Evolutionary conservation across 257 asterid genomes (phyloP).

Genomic region (Knoxia roxburghii): DNA sequence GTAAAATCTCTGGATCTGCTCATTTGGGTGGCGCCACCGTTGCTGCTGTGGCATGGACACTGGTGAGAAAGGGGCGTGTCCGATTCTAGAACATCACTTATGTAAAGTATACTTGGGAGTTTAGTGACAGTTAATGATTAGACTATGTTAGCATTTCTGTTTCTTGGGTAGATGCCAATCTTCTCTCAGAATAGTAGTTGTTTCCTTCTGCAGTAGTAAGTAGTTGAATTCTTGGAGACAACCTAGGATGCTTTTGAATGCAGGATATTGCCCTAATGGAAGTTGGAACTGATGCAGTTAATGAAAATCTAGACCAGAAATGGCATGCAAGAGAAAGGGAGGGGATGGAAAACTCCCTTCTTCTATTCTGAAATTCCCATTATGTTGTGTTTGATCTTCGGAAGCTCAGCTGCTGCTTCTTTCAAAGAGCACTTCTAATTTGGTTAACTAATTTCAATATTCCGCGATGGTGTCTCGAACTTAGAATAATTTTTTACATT

Average conservation of each 20-base stretch:
- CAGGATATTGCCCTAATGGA: neutral
- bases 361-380: too few species aligned
- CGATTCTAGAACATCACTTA: constrained; percentile 17
- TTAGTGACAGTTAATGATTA: neutral
- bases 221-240: neutral
- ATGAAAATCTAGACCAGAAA: too few species aligned
- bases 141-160: neutral
- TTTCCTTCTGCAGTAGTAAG: neutral
- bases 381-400: too few species aligned
- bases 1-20: constrained; percentile 58
- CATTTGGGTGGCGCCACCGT: constrained; percentile 88
- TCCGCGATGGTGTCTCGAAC: too few species aligned
- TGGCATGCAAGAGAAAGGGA: too few species aligned
- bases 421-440: too few species aligned
- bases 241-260: neutral
- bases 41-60: constrained; percentile 73
- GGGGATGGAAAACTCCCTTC: too few species aligned
- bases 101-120: neutral
- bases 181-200: neutral
- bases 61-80: constrained; percentile 50
- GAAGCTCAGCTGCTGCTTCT: too few species aligned
- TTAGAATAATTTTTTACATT: too few species aligned
- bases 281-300: too few species aligned
- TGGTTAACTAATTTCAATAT: too few species aligned
- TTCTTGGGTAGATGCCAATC: neutral